phyloP scores from a whole-genome alignment of 148 eudicot genomes.

The Chenopodium formosanum region DNA sequence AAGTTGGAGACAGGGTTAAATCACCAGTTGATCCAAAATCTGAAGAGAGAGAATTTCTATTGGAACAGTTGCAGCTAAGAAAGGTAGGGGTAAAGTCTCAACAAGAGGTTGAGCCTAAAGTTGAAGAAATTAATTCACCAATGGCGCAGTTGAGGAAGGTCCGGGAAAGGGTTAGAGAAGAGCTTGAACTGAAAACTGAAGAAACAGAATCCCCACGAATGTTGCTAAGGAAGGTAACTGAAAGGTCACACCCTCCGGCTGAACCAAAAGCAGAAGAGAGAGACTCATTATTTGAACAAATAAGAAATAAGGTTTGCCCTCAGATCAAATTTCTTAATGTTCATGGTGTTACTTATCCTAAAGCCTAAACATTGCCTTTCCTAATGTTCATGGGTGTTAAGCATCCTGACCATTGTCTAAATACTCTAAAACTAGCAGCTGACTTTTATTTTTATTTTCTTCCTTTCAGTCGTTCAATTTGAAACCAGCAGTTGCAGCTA shows the following conservation, averaged over 20 bases:
- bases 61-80: constrained; percentile 29
- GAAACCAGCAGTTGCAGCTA: constrained; percentile 64
- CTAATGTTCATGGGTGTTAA: too few species aligned
- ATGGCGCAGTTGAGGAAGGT: constrained; percentile 72
- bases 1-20: constrained; percentile 65
- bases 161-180: constrained; percentile 48
- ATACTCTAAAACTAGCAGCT: constrained; percentile 14
- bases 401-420: too few species aligned
- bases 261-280: constrained; percentile 54
- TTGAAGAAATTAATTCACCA: constrained; percentile 58
- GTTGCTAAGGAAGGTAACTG: constrained; percentile 55
- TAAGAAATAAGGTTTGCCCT: constrained; percentile 66
- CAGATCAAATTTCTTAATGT: background rate
- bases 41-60: constrained; percentile 45
- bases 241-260: constrained; percentile 38
- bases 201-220: constrained; percentile 26
- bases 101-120: constrained; percentile 43
- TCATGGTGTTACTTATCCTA: background rate
- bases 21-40: constrained; percentile 16
- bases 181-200: constrained; percentile 38
- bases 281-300: constrained; percentile 76
- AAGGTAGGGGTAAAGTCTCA: constrained; percentile 54
- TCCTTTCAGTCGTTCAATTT: constrained; percentile 67
- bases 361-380: too few species aligned
- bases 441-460: background rate